Evolutionary conservation across 2,329 filamentous ascomycete genomes (phyloP), one percentile per base, ranked within the genome.

Genomic region (Ceratocystis colombiana): DNA sequence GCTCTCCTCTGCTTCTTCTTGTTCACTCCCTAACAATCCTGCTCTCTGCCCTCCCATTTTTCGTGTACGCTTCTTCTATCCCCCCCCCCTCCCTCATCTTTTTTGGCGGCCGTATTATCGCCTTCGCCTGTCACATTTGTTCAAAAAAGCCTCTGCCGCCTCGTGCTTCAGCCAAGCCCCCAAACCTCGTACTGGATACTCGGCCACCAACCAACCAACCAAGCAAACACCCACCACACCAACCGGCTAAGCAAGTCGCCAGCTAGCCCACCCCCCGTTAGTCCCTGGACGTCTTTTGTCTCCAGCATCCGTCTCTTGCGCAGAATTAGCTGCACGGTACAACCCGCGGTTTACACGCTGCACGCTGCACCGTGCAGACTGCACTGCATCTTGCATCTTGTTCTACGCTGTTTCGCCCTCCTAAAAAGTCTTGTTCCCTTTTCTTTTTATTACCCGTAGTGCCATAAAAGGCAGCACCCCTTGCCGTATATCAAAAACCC

Each of bases 101-200:
- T 48, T 48, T 22, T 48, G 37, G 37, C 37, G 37, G 37, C 37
- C 37, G 37, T 15, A 41, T 41, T 41, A 12, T 41, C 37, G 37
- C 37, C 12, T 41, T 41, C 37, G 10, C 37, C 37, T 41, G 37
- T 41, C 37, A 41, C 12, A 41, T 15, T 15, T 41, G 37, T 5
- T 41, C 10, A 41, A 41, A 41, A 41, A 41, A 41, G 37, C 37
- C 46, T 50, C 48, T 53, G 5, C 22, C 22, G 48, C 48, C 48
- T 53, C 48, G 48, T 53, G 48, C 48, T 53, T 53, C 48, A 53
- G 48, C 48, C 48, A 53, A 53, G 48, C 22, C 3, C 15, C 10
- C 22, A 15, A 41, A 25, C 48, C 48, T 53, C 48, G 48, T 53
- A 53, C 48, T 53, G 25, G 10, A 25, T 25, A 53, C 48, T 25